A percentile compares a stretch with the other conserved stretches of the same genome.
These are phyloP conservation scores for Candida loeiensis DNA, from an alignment of 805 yeast genomes.

Conservation along the genomic window DNA sequence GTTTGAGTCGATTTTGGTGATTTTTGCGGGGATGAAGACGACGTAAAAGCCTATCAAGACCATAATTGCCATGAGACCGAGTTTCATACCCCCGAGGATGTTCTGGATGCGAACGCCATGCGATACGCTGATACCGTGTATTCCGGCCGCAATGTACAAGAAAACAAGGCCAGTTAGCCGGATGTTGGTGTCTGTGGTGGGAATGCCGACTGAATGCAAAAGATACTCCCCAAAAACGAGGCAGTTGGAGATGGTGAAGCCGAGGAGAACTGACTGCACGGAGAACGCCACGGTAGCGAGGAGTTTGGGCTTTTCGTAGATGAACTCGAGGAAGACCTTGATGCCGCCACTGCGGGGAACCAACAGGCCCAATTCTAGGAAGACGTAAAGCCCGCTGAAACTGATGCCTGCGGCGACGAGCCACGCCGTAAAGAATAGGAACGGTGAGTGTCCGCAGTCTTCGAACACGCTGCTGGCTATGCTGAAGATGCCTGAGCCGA, in stretches of 20 bases:
- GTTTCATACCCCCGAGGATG: constrained; percentile 57
- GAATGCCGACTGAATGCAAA: constrained; percentile 42
- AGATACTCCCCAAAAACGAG: constrained; percentile 62
- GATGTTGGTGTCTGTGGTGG: constrained; percentile 35
- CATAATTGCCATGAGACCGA: constrained; percentile 51
- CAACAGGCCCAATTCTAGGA: constrained; percentile 65
- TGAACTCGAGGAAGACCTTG: constrained; percentile 66
- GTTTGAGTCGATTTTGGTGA: constrained; percentile 44
- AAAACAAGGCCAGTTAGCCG: constrained; percentile 31
- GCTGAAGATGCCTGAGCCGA: constrained; percentile 79
- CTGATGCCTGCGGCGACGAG: constrained; percentile 56
- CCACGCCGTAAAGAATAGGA: constrained; percentile 63
- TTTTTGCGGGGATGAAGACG: constrained; percentile 43
- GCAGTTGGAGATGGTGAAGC: constrained; percentile 52
- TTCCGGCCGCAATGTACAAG: constrained; percentile 26
- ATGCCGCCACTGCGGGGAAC: constrained; percentile 75
- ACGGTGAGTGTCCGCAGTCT: constrained; percentile 66
- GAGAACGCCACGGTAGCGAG: constrained; percentile 50
- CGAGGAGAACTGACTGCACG: constrained; percentile 49
- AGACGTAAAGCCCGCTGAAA: constrained; percentile 64
- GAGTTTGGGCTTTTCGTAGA: constrained; percentile 58
- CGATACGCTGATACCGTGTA: constrained; percentile 59
- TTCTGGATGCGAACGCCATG: constrained; percentile 63
- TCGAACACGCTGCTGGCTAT: constrained; percentile 63
- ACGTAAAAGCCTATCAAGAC: constrained; percentile 58